Percentiles rank a stretch among this genome's conserved stretches.
phyloP scores from a whole-genome alignment of 441 rosid species.

The Oxalis stricta region DNA sequence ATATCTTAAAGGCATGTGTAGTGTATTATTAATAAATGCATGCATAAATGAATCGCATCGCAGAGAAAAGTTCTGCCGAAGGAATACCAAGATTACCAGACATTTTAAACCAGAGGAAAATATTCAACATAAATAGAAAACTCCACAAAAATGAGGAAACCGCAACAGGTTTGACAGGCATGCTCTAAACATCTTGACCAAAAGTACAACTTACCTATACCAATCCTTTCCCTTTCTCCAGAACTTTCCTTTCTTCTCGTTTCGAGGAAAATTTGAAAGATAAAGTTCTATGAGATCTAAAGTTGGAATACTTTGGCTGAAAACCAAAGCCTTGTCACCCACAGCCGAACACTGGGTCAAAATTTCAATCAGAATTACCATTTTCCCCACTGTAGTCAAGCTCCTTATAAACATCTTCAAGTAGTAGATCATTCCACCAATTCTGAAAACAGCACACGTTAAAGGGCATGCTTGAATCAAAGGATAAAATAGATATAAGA shows the following conservation, averaged over 20 bases:
- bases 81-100: background rate
- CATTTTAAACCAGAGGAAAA: background rate
- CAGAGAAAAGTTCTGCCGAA: background rate
- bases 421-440: slow-evolving; percentile 98
- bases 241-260: slow-evolving; percentile 57
- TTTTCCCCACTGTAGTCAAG: slow-evolving; percentile 83
- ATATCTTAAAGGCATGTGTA: background rate
- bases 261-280: slow-evolving; percentile 74
- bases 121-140: too few relatives aligned
- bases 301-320: slow-evolving; percentile 98
- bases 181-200: background rate
- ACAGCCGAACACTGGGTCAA: slow-evolving; percentile 58
- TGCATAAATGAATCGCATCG: background rate
- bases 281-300: slow-evolving; percentile 91
- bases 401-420: slow-evolving; percentile 56
- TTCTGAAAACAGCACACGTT: slow-evolving; percentile 31
- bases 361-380: slow-evolving; percentile 93
- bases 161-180: background rate
- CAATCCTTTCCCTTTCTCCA: slow-evolving; percentile 98
- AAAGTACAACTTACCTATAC: slow-evolving; percentile 63
- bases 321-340: slow-evolving; percentile 90
- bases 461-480: background rate
- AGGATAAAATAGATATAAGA: background rate
- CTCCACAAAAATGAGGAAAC: too few relatives aligned
- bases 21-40: background rate